Conservation (phyloP, 768 basidiomycete species). For the Leucocoprinus sp. region DNA sequence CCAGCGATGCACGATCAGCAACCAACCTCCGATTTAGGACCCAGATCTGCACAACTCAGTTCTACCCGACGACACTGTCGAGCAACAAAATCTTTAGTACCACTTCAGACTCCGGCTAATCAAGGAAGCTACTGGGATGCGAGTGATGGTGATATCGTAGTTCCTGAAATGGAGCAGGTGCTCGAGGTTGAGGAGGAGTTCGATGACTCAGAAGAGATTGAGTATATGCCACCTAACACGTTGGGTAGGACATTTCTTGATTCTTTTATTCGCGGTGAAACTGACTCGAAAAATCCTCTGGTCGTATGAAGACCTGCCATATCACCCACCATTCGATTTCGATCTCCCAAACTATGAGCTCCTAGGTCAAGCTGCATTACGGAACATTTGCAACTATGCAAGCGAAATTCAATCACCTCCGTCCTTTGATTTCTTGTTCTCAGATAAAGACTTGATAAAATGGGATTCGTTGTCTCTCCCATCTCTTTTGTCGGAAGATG, state of each 20-base stretch:
- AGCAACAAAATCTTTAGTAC: conserved; percentile 35
- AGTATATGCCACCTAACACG: conserved; percentile 45
- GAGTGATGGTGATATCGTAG: conserved; percentile 38
- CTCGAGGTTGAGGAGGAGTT: conserved; percentile 24
- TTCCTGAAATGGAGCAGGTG: conserved; percentile 20
- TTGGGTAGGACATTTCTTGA: conserved; percentile 20
- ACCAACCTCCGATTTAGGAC: conserved; percentile 25
- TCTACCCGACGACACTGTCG: conserved; percentile 60
- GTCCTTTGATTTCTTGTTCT: conserved; percentile 21
- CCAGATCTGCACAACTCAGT: conserved; percentile 46
- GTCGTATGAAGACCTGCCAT: conserved; percentile 29
- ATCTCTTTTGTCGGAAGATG: conserved; percentile 15
- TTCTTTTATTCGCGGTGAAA: not conserved
- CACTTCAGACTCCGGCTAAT: conserved; percentile 60
- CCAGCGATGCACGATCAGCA: conserved; percentile 13
- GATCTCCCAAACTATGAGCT: conserved; percentile 35
- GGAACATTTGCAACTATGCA: conserved; percentile 24
- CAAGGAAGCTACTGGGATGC: conserved; percentile 72
- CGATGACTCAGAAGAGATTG: conserved; percentile 37
- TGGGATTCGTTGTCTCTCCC: conserved; percentile 25
- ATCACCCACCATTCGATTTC: conserved; percentile 37
- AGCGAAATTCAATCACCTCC: conserved; percentile 24
- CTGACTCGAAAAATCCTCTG: not conserved
- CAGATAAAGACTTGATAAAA: conserved; percentile 16
- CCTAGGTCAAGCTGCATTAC: conserved; percentile 29